Evolutionary conservation across 2,329 filamentous ascomycete genomes (phyloP).

Genomic region (Fusarium chuoi): DNA sequence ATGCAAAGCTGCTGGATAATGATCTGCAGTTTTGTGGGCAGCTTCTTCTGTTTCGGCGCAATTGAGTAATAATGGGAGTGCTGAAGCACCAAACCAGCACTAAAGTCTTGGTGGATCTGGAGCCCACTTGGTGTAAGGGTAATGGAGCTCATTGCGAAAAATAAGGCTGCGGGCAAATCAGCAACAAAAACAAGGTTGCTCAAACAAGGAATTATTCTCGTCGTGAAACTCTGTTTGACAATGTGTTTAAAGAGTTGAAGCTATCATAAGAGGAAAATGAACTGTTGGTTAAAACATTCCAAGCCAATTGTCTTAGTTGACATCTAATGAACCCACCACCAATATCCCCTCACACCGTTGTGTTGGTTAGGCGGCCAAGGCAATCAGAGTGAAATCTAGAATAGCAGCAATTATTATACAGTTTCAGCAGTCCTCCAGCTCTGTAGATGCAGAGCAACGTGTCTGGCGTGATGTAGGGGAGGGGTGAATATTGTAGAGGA

Average conservation of each 20-base stretch:
- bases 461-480: background rate
- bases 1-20: accelerated
- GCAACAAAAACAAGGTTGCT: background rate
- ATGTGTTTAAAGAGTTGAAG: accelerated
- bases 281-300: background rate
- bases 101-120: accelerated
- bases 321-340: accelerated
- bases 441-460: accelerated
- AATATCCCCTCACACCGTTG: background rate
- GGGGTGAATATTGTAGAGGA: accelerated
- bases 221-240: accelerated
- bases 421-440: accelerated
- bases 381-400: accelerated
- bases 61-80: accelerated
- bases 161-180: background rate
- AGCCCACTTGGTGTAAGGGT: accelerated
- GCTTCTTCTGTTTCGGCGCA: background rate
- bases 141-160: background rate
- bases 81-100: accelerated
- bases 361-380: background rate
- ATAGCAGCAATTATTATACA: background rate
- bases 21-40: accelerated
- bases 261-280: background rate
- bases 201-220: background rate
- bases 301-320: background rate